Base-by-base conservation (phyloP, 1,284 basidiomycete genomes). In the Erythrobasidium hasegawianum region DNA sequence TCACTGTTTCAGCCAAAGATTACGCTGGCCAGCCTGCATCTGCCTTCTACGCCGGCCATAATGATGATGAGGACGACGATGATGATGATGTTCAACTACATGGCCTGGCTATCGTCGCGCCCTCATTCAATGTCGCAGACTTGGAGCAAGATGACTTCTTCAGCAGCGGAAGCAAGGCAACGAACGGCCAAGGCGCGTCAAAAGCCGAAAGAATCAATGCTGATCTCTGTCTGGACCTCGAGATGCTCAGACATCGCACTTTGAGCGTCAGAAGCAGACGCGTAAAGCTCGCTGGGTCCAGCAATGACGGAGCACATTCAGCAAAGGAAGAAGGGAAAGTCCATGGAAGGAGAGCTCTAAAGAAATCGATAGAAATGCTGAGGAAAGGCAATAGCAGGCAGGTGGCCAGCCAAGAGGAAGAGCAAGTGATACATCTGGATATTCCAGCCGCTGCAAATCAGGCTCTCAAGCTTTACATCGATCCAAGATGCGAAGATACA, bases 331-430 rank as follows among this genome's bases (percentile, higher is more conserved):
- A 10, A 33, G 27, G 10, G 11, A 57, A 65, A 26, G 26, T 55
- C 1, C 62, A 58, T 39, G 62, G 62, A 13, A 39, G 62, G 29
- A 57, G 53, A 57, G 62, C 62, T 7, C 62, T 65, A 41, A 65
- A 65, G 47, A 33, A 58, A 14, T 55, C 22, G 43, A 65, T 65
- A 27, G 62, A 65, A 24, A 65, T 65, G 62, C 62, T 65, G 20
- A 33, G 62, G 27, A 65, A 65, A 53, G 62, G 62, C 41, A 65
- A 65, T 5, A 47, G 54, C 43, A 43, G 33, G 50, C 20, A 57
- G 24, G 7, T 22, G 9, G 14, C 4, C 9, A 14, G 43, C 4
- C n/a, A n/a, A 24, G 43, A 47, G 16, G n/a, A 47, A 16, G 43
- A 47, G n/a, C 7, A 47, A 47, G 16, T 47, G 8, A 14, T 47